phyloP scores from a whole-genome alignment of 257 asterid genomes.

The Leonotis leonurus region DNA sequence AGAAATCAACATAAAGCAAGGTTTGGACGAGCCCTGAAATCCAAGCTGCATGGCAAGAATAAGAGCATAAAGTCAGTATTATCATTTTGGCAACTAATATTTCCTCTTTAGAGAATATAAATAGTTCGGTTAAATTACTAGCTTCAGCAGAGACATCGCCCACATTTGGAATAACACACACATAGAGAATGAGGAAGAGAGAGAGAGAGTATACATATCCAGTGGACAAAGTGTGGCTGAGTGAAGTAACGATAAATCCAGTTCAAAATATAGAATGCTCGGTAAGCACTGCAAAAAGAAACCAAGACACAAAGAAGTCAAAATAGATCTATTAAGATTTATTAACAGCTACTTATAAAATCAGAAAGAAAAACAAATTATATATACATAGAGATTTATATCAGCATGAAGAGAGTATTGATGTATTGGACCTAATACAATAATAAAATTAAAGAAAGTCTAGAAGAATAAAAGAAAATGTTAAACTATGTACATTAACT shows the following conservation, averaged over 20 bases:
- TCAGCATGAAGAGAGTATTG: neutral
- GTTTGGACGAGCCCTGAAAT: conserved; percentile 69
- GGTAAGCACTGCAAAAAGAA: conserved; percentile 60
- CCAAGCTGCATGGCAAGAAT: conserved; percentile 54
- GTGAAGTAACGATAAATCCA: conserved; percentile 94
- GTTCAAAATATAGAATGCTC: conserved; percentile 68
- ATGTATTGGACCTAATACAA: neutral
- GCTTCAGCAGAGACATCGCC: neutral
- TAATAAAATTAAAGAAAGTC: too few species aligned
- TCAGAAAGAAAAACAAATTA: neutral
- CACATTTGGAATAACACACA: neutral
- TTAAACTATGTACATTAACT: neutral
- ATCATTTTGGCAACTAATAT: neutral
- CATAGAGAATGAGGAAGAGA: neutral
- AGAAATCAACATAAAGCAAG: conserved; percentile 77
- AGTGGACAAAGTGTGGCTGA: conserved; percentile 71
- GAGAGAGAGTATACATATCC: conserved; percentile 58
- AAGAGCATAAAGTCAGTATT: neutral
- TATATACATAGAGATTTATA: too few species aligned
- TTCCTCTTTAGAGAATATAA: neutral
- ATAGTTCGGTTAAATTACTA: neutral
- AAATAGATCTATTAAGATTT: neutral
- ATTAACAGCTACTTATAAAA: neutral
- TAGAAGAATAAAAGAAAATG: neutral
- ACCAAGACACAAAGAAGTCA: neutral